Conservation (phyloP, 306 rosid genomes). For the Inga oerstediana region DNA sequence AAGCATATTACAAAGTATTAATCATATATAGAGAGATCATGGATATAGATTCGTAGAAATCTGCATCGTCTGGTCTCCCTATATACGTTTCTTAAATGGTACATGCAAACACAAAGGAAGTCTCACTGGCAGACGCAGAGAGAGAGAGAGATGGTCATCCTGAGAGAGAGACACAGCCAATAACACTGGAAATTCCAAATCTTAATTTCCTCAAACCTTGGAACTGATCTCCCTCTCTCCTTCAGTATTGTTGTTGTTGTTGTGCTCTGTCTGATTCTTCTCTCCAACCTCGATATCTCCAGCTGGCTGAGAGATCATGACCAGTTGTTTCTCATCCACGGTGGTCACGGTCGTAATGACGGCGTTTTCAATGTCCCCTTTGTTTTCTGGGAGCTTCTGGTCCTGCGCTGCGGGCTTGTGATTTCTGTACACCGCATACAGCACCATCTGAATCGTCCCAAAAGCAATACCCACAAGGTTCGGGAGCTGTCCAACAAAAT, state of each 20-base stretch:
- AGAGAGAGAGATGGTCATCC: neutral
- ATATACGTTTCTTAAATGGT: neutral
- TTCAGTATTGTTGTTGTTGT: conserved; percentile 24
- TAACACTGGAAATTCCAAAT: neutral
- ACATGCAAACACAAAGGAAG: neutral
- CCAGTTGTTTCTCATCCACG: conserved; percentile 6
- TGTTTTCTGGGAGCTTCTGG: conserved; percentile 61
- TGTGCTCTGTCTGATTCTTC: neutral
- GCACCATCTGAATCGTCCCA: conserved; percentile 78
- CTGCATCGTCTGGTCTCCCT: conserved; percentile 1
- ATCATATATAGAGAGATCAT: neutral
- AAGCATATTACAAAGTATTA: neutral
- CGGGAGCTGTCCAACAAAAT: conserved; percentile 65
- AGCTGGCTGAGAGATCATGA: neutral
- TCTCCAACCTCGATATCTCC: conserved; percentile 33
- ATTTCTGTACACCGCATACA: conserved; percentile 63
- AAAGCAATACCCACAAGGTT: conserved; percentile 74
- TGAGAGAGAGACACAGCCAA: neutral
- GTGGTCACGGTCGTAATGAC: neutral
- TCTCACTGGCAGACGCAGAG: neutral
- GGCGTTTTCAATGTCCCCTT: conserved; percentile 45
- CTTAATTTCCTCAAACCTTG: conserved; percentile 7
- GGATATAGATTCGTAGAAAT: neutral
- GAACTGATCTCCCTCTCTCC: conserved; percentile 11
- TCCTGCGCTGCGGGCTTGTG: conserved; percentile 36